These are phyloP conservation scores for Spiraea crenata DNA, from an alignment of 331 rosid species.

Conservation along the genomic window DNA sequence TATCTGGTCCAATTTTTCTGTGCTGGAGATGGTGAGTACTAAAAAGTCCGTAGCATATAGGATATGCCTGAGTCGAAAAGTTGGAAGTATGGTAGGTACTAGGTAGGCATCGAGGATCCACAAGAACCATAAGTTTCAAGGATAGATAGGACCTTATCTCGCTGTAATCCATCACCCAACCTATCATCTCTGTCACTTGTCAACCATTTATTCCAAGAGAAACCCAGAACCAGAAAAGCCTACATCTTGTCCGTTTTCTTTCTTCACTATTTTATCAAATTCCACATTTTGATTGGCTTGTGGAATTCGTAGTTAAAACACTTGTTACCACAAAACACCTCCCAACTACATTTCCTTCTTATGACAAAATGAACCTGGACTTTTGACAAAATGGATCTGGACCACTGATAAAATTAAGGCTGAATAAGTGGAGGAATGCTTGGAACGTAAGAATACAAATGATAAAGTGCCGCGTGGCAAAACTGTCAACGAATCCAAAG, in stretches of 20 bases:
- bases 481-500: not conserved
- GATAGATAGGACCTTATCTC: slow-evolving; percentile 54
- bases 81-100: too few species aligned
- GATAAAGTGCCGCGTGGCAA: not conserved
- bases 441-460: not conserved
- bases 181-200: slow-evolving; percentile 23
- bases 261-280: not conserved
- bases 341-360: too few species aligned
- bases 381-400: too few species aligned
- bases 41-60: too few species aligned
- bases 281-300: not conserved
- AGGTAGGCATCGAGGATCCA: slow-evolving; percentile 15
- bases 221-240: not conserved
- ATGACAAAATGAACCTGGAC: too few species aligned
- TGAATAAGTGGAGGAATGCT: too few species aligned
- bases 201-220: slow-evolving; percentile 34
- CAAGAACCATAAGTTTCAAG: slow-evolving; percentile 32
- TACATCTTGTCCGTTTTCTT: not conserved
- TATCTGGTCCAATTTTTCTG: too few species aligned
- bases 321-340: too few species aligned
- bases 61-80: too few species aligned
- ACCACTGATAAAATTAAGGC: too few species aligned
- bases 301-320: not conserved
- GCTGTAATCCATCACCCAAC: slow-evolving; percentile 28
- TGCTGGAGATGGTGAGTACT: too few species aligned